These are phyloP conservation scores for Nannizziopsis barbatae DNA, from an alignment of 2,329 filamentous ascomycete species.

Conservation along the genomic window DNA sequence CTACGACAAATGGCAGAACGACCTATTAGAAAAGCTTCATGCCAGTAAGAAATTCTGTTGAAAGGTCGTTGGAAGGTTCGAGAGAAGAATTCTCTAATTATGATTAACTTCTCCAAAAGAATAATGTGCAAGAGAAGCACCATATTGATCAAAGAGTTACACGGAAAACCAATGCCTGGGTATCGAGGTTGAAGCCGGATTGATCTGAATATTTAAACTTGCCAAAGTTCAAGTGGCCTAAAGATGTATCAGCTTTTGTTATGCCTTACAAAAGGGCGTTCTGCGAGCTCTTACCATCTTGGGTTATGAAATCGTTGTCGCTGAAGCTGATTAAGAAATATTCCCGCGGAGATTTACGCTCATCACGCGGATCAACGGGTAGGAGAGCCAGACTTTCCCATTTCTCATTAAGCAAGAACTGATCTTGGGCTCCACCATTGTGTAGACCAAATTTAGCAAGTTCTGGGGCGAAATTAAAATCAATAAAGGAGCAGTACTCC, in stretches of 20 bases:
- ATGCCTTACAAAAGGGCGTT: neutral
- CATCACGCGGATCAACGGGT: constrained; percentile 36
- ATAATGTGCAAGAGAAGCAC: too few species aligned
- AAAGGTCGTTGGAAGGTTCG: too few species aligned
- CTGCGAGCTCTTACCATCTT: constrained; percentile 43
- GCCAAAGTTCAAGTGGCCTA: constrained; percentile 48
- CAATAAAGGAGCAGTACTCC: constrained; percentile 54
- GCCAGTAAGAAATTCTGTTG: too few species aligned
- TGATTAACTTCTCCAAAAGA: too few species aligned
- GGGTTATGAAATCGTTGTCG: constrained; percentile 67
- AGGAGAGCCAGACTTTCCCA: constrained; percentile 60
- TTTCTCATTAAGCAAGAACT: constrained; percentile 58
- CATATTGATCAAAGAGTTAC: constrained; percentile 7
- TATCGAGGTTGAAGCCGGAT: constrained; percentile 49
- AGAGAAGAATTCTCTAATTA: too few species aligned
- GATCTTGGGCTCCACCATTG: constrained; percentile 54
- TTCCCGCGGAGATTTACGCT: constrained; percentile 32
- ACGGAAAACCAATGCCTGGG: constrained; percentile 51
- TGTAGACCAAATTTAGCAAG: constrained; percentile 55
- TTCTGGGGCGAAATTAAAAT: constrained; percentile 56
- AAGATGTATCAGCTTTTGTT: constrained; percentile 12
- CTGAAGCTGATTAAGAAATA: constrained; percentile 58
- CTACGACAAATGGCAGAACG: too few species aligned
- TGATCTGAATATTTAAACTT: constrained; percentile 45
- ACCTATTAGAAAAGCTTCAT: too few species aligned